Base-by-base conservation (phyloP, 2,329 filamentous ascomycete species). In the Fusarium veterinarium region DNA sequence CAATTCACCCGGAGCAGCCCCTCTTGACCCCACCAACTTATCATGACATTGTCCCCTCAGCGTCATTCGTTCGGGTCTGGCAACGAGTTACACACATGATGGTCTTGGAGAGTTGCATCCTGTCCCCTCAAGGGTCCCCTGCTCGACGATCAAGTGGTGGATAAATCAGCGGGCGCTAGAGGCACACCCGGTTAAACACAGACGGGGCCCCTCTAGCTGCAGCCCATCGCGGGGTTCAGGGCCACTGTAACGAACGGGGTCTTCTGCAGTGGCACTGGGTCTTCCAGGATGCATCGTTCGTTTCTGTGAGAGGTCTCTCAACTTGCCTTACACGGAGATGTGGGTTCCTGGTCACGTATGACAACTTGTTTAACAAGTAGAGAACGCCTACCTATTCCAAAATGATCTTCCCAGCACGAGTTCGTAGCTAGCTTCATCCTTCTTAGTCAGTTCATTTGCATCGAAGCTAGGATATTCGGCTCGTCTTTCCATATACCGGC, bases 391-490 rank as follows among this genome's bases (percentile, higher is more conserved):
- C n/a, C 31, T 44, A n/a, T 44, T 44, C 38, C 35, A 28, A 20
- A n/a, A 35, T 60, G 42, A 49, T 35, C 30, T 33, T 7, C 49
- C n/a, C 16, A 28, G 37, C 28, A 44, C 31, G 23, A 28, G 28
- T 62, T 52, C 31, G 25, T 33, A 25, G n/a, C 23, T 45, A 40
- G 33, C 46, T 41, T 20, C 20, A 33, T 37, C 11, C 25, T 30
- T 35, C 17, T 28, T 48, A 40, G 45, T 53, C 35, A 38, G 44
- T 45, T 45, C 60, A 51, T 37, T 16, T 52, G 64, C 48, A 35
- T 63, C 49, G 33, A 60, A 69, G 48, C 75, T 77, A 77, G 75
- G 75, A 56, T 72, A 33, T 69, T 74, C 75, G 75, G 74, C 73
- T 60, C 75, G 75, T 57, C 55, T 52, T 70, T 74, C 75, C 75